phyloP scores from a whole-genome alignment of 345 rosid genomes.

The Gossypium stocksii region DNA sequence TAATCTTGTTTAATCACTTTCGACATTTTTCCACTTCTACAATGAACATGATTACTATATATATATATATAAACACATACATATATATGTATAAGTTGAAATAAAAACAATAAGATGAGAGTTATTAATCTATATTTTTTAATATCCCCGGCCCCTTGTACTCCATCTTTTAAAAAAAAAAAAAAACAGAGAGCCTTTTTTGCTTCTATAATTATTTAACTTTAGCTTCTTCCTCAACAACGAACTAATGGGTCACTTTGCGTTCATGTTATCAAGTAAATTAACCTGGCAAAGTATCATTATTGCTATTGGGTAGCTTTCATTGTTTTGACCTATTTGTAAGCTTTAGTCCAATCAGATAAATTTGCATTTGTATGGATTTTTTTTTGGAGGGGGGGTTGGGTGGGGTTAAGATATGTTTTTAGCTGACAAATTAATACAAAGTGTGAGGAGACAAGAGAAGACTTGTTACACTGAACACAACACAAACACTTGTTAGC shows the following conservation, averaged over 20 bases:
- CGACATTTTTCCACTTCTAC: neutral
- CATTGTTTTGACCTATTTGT: slow-evolving; percentile 13
- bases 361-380: neutral
- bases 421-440: neutral
- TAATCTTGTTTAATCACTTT: slow-evolving; percentile 1
- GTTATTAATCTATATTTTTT: too few relatives aligned
- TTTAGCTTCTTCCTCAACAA: too few relatives aligned
- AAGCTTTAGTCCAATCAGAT: neutral
- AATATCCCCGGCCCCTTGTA: too few relatives aligned
- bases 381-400: too few relatives aligned
- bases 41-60: neutral
- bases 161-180: too few relatives aligned
- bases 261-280: neutral
- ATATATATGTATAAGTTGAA: too few relatives aligned
- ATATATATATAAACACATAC: too few relatives aligned
- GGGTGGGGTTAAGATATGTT: neutral
- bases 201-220: too few relatives aligned
- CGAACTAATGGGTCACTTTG: too few relatives aligned
- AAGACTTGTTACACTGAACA: slow-evolving; percentile 15
- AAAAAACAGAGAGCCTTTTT: too few relatives aligned
- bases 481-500: neutral
- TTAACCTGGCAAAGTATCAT: neutral
- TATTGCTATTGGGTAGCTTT: neutral
- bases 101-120: too few relatives aligned
- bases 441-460: slow-evolving; percentile 1